phyloP scores from a whole-genome alignment of 495 filamentous ascomycete genomes.

The Xylaria telfairii region DNA sequence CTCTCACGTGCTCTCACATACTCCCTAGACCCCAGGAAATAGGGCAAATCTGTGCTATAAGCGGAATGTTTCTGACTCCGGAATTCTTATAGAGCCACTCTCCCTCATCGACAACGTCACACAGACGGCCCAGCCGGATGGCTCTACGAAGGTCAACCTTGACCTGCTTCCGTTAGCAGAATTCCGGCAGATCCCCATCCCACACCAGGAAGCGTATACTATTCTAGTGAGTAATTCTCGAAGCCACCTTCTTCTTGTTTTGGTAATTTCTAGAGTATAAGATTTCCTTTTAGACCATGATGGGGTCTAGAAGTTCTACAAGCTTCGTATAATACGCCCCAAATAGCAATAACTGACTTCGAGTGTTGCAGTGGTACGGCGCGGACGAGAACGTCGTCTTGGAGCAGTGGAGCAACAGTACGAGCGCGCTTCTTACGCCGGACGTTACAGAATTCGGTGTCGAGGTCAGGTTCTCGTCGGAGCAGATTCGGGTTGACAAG shows the following conservation, averaged over 20 bases:
- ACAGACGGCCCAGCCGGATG: conserved; percentile 18
- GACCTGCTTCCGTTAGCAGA: conserved; percentile 32
- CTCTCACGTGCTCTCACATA: neutral
- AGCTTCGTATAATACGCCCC: too few relatives aligned
- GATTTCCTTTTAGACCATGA: too few relatives aligned
- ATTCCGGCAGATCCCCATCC: conserved; percentile 29
- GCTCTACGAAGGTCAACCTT: conserved; percentile 33
- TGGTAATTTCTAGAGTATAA: too few relatives aligned
- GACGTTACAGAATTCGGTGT: conserved; percentile 28
- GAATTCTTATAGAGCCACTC: conserved; percentile 9
- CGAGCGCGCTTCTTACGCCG: conserved; percentile 28
- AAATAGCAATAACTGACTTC: too few relatives aligned
- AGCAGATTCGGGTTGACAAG: conserved; percentile 32
- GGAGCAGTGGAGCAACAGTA: conserved; percentile 33
- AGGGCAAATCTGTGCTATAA: neutral
- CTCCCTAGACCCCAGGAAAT: neutral
- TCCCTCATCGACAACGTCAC: conserved; percentile 33
- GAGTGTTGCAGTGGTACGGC: too few relatives aligned
- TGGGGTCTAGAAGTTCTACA: too few relatives aligned
- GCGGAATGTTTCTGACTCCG: neutral
- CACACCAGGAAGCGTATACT: conserved; percentile 30
- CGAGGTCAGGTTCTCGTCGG: conserved; percentile 33
- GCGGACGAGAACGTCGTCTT: conserved; percentile 25
- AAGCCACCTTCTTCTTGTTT: too few relatives aligned
- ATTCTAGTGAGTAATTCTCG: too few relatives aligned